Evolutionary conservation across 345 rosid genomes (phyloP).

Genomic region (Populus euphratica): DNA sequence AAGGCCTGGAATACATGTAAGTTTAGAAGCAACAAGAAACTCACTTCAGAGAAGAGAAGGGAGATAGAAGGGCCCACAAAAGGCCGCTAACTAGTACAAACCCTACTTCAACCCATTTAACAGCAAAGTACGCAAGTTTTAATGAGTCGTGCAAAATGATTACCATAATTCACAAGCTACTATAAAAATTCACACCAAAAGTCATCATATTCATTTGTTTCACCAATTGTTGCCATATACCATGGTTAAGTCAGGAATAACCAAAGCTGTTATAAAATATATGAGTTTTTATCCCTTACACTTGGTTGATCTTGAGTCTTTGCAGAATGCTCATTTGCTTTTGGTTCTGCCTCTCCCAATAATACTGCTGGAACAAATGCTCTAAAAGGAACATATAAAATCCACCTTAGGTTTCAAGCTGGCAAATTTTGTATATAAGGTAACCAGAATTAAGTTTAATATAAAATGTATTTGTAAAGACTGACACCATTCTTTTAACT

Average conservation of each 20-base stretch:
- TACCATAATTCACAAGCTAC: background rate
- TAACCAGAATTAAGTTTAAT: background rate
- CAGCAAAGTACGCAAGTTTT: background rate
- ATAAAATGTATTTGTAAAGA: background rate
- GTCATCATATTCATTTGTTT: background rate
- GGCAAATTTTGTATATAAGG: background rate
- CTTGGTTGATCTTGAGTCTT: constrained; percentile 63
- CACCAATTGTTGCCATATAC: background rate
- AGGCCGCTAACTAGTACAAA: background rate
- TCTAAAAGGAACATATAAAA: constrained; percentile 44
- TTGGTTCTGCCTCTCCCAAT: constrained; percentile 84
- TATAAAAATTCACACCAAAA: background rate
- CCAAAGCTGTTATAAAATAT: background rate
- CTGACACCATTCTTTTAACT: background rate
- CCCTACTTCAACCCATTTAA: background rate
- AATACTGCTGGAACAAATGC: constrained; percentile 99
- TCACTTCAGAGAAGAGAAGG: background rate
- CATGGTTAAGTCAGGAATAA: background rate
- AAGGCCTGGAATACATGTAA: background rate
- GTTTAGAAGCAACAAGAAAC: background rate
- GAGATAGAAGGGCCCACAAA: background rate
- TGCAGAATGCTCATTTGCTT: constrained; percentile 66
- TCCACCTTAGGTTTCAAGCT: background rate
- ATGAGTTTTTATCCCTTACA: constrained; percentile 41
- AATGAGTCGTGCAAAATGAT: background rate